Base-by-base conservation (phyloP, 1,139 yeast genomes). In the Scheffersomyces illinoinensis region DNA sequence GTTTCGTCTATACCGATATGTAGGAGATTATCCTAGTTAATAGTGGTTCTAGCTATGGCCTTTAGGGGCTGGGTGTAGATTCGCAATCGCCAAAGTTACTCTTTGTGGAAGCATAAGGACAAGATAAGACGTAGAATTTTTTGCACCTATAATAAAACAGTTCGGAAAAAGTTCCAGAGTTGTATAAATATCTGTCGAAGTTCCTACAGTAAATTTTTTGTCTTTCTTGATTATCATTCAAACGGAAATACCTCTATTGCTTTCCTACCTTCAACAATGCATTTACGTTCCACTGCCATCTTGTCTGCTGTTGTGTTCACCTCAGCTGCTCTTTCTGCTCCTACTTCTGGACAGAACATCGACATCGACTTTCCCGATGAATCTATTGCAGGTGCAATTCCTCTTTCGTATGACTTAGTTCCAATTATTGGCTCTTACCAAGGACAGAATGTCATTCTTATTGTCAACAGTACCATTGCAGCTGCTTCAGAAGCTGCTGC, bases 401-500 rank as follows among this genome's bases (percentile, higher is more conserved):
- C 61, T 3, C 56, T 68, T 47, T 49, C 64, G 8, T 61, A 55
- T 23, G 70, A 67, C 24, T 61, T 63, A 24, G 66, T 58, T 14
- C 66, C 69, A 0, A 54, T 68, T 24, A 60, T 67, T n/a, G 59
- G 62, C 47, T 63, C 60, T 10, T 43, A 60, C 19, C 59, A 67
- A 50, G 71, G 69, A 18, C 62, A 65, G 49, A 64, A 61, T 53
- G 62, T 60, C 20, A 59, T 68, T 20, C 55, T 67, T 49, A 54
- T 67, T 49, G 64, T 68, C 57, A 68, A 68, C 61, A 55, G 68
- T 19, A 68, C 71, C 47, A 47, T 58, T 47, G 66, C 69, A 12
- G 64, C 54, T 23, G 53, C 61, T 5, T 47, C 46, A 12, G 57
- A 53, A 4, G 43, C 43, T 33, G 43, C 43, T 33, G 43, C 43